phyloP scores from a whole-genome alignment of 495 filamentous ascomycete genomes.

The Sporormia fimetaria region DNA sequence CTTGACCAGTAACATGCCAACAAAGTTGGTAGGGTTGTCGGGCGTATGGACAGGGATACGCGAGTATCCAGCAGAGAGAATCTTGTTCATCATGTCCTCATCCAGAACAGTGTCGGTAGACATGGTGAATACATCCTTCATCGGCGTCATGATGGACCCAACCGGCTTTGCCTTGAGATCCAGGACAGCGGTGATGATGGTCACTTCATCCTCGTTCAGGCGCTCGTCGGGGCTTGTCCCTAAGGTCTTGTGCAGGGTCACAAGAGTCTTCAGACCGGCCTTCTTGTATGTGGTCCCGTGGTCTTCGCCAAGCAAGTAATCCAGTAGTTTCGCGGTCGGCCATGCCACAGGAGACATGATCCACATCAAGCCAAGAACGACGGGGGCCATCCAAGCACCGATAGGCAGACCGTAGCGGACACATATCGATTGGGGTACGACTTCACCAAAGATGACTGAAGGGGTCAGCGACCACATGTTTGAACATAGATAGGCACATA shows the following conservation, averaged over 20 bases:
- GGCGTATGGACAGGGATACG: constrained; percentile 87
- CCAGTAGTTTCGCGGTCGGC: constrained; percentile 82
- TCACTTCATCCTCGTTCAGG: constrained; percentile 93
- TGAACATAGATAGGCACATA: constrained; percentile 35
- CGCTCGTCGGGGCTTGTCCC: constrained; percentile 73
- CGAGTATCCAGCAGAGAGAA: constrained; percentile 86
- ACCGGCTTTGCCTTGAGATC: constrained; percentile 95
- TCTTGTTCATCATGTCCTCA: constrained; percentile 82
- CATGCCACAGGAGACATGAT: constrained; percentile 75
- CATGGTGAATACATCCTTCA: constrained; percentile 94
- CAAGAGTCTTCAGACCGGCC: constrained; percentile 78
- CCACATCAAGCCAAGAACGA: constrained; percentile 85
- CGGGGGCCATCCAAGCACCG: constrained; percentile 84
- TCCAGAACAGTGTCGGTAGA: constrained; percentile 83
- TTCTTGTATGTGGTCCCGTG: constrained; percentile 96
- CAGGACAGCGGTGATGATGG: constrained; percentile 92
- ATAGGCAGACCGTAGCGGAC: constrained; percentile 96
- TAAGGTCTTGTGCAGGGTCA: constrained; percentile 83
- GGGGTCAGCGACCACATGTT: constrained; percentile 26
- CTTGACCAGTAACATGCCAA: constrained; percentile 96
- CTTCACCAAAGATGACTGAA: constrained; percentile 93
- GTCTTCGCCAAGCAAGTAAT: constrained; percentile 77
- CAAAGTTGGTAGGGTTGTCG: constrained; percentile 73
- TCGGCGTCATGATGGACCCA: constrained; percentile 93
- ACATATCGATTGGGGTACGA: constrained; percentile 90